These are phyloP conservation scores for Cladophialophora bantiana DNA, from an alignment of 2,329 filamentous ascomycete species.

Conservation along the genomic window DNA sequence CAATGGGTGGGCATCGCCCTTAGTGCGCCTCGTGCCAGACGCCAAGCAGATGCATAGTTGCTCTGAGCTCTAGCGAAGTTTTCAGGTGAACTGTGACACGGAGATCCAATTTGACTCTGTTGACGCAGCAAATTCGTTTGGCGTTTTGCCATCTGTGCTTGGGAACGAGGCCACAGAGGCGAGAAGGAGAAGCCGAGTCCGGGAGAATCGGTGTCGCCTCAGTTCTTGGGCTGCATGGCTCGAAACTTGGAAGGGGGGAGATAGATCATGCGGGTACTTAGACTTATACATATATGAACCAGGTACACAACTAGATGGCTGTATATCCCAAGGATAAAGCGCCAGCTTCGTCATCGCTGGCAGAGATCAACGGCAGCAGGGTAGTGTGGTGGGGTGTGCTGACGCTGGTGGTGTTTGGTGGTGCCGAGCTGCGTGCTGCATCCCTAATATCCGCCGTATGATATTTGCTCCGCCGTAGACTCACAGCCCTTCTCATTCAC, in stretches of 20 bases:
- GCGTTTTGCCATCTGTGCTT: background rate
- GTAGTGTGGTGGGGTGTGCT: too few species aligned
- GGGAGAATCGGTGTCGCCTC: background rate
- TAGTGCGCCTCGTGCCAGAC: slow-evolving; percentile 1
- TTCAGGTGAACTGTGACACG: background rate
- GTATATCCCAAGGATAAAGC: background rate
- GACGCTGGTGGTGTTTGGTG: too few species aligned
- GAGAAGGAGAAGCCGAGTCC: background rate
- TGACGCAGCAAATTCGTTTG: background rate
- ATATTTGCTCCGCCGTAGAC: background rate
- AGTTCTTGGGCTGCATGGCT: background rate
- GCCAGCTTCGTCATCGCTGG: background rate
- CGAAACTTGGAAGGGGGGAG: too few species aligned
- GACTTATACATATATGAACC: background rate
- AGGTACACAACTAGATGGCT: background rate
- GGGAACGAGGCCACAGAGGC: background rate
- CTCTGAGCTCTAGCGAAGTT: background rate
- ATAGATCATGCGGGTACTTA: background rate
- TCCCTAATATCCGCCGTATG: background rate
- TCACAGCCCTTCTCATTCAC: background rate
- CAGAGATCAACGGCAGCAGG: too few species aligned
- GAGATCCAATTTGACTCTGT: background rate
- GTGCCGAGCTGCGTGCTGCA: background rate
- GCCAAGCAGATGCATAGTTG: background rate
- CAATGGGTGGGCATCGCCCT: background rate